Base-by-base conservation (phyloP, 768 basidiomycete genomes). In the Lactifluus pinguis region DNA sequence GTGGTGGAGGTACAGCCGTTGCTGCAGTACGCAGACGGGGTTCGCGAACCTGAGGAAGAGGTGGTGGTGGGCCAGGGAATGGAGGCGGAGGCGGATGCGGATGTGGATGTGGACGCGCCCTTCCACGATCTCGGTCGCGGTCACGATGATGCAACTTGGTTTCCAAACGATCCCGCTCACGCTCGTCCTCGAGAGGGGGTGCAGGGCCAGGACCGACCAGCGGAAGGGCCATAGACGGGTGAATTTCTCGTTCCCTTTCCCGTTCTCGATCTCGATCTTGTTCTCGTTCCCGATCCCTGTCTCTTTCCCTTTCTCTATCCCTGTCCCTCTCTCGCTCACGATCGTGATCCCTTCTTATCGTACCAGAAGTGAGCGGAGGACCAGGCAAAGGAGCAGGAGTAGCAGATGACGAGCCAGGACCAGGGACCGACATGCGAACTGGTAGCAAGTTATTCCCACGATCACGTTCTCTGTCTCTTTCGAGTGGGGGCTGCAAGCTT, bases 401-500 rank as follows among this genome's bases (percentile, higher is more conserved):
- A 32, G 54, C 62, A 25, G 63, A 61, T 13, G 61, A 52, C 25
- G 60, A 52, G 0, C 60, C 55, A 1, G 55, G 42, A 1, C 60
- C 55, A 6, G 60, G 6, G 3, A 55, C 49, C 7, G 60, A n/a
- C 38, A 57, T 57, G 44, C 55, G 60, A 21, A 42, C 49, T 15
- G 51, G 60, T 32, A 34, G 44, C 19, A 61, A 30, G 44, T 45
- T 61, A 36, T 54, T 61, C 59, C 52, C 61, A 56, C 68, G 54
- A 53, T 68, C 62, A 56, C 68, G 62, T 6, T 61, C 60, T 52
- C 60, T 55, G 14, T 61, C 60, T n/a, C 60, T 52, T 8, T 61
- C 61, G 8, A 55, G 60, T 3, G 64, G 60, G 2, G 68, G 68
- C 58, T 68, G 71, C 47, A 74, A 60, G 50, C 70, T 69, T 17